Evolutionary conservation across 192 early-diverging fungal genomes (phyloP).

Genomic region (Rhizoclosmatium globosum): DNA sequence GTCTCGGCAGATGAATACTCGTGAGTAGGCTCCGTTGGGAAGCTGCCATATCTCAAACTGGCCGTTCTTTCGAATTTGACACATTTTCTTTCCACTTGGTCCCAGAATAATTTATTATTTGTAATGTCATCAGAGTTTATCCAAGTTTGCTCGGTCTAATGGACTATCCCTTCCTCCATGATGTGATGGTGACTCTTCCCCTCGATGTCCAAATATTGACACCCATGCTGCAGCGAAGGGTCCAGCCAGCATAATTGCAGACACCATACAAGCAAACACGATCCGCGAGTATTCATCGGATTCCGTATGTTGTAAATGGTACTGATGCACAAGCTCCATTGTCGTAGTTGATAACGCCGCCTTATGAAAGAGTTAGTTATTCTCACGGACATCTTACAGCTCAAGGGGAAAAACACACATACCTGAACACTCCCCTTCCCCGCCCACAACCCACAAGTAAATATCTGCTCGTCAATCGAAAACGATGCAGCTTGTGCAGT

Average conservation of each 20-base stretch:
- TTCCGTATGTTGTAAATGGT: conserved; percentile 30
- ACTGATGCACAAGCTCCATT: conserved; percentile 43
- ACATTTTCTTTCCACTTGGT: no score
- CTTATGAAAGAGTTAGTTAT: conserved; percentile 10
- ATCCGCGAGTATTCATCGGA: conserved; percentile 36
- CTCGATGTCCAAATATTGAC: conserved; percentile 34
- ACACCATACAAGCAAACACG: conserved; percentile 51
- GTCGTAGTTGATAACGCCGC: conserved; percentile 37
- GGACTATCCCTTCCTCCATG: neutral
- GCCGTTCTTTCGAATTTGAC: no score
- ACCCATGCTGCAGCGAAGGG: conserved; percentile 48
- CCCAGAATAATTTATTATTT: no score
- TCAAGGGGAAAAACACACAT: neutral
- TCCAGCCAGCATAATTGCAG: conserved; percentile 43
- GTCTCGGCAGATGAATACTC: neutral
- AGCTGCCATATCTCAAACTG: no score
- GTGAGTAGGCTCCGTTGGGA: no score
- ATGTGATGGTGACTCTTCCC: neutral
- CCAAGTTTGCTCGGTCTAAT: neutral
- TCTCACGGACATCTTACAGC: neutral
- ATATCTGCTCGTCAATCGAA: conserved; percentile 41
- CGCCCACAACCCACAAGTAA: conserved; percentile 47
- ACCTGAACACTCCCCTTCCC: conserved; percentile 56
- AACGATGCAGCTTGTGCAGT: conserved; percentile 33
- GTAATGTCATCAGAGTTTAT: neutral